Evolutionary conservation across 345 rosid species (phyloP).

Genomic region (Dovyalis caffra): DNA sequence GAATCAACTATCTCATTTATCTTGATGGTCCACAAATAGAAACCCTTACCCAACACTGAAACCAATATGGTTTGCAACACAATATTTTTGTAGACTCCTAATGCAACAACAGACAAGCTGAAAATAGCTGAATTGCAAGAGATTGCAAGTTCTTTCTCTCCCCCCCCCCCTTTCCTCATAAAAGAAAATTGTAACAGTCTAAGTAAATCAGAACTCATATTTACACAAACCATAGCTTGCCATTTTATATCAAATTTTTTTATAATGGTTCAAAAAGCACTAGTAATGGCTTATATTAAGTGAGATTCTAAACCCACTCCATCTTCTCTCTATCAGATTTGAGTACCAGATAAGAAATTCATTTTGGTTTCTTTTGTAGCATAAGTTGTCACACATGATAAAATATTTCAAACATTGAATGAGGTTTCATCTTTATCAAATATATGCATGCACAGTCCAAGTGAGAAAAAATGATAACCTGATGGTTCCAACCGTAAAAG

Average conservation of each 20-base stretch:
- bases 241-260: no score
- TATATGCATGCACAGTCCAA: not conserved
- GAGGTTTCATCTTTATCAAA: not conserved
- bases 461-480: not conserved
- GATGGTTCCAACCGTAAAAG: not conserved
- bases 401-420: not conserved
- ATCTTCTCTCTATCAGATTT: not conserved
- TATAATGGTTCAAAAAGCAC: no score
- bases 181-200: no score
- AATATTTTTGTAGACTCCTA: not conserved
- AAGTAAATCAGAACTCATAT: no score
- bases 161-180: no score
- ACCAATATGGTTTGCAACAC: not conserved
- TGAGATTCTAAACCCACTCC: not conserved
- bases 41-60: not conserved
- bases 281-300: no score
- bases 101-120: not conserved
- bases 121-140: not conserved
- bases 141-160: not conserved
- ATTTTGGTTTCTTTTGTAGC: not conserved
- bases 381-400: not conserved
- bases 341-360: not conserved
- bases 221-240: no score
- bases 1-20: not conserved
- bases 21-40: not conserved